These are phyloP conservation scores for Pyrenopolyporus hunteri DNA, from an alignment of 495 filamentous ascomycete genomes.

Conservation along the genomic window DNA sequence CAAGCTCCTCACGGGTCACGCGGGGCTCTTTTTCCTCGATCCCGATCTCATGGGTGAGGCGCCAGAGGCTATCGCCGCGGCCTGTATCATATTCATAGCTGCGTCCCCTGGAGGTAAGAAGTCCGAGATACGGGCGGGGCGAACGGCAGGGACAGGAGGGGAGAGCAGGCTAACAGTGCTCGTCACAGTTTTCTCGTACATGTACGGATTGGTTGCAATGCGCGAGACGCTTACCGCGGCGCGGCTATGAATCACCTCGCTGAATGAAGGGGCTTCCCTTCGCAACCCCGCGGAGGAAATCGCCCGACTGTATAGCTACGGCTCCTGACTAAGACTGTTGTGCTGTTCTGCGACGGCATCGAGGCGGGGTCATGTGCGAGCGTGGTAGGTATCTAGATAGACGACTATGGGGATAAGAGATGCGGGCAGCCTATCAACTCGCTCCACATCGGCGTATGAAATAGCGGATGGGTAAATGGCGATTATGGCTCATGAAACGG, in stretches of 20 bases:
- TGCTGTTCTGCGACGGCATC: no score
- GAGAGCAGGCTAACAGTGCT: conserved; percentile 24
- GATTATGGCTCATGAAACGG: no score
- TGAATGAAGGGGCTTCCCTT: not conserved
- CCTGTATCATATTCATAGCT: conserved; percentile 44
- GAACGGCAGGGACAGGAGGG: not conserved
- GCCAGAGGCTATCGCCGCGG: conserved; percentile 44
- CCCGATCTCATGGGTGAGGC: conserved; percentile 37
- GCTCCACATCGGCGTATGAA: no score
- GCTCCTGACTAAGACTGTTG: no score
- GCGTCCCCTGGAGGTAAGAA: conserved; percentile 43
- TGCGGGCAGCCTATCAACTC: no score
- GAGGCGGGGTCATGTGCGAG: no score
- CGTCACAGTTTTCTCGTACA: conserved; percentile 48
- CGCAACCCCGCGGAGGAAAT: not conserved
- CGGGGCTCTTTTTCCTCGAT: conserved; percentile 58
- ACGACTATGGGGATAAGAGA: no score
- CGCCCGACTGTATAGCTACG: not conserved
- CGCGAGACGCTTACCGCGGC: conserved; percentile 53
- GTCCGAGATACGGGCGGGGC: no score
- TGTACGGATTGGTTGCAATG: conserved; percentile 52
- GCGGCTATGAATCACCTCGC: conserved; percentile 18
- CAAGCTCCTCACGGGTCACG: conserved; percentile 52
- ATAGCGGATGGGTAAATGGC: no score
- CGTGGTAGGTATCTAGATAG: no score